Evolutionary conservation across 495 filamentous ascomycete genomes (phyloP).

Genomic region (Xylaria palmicola): DNA sequence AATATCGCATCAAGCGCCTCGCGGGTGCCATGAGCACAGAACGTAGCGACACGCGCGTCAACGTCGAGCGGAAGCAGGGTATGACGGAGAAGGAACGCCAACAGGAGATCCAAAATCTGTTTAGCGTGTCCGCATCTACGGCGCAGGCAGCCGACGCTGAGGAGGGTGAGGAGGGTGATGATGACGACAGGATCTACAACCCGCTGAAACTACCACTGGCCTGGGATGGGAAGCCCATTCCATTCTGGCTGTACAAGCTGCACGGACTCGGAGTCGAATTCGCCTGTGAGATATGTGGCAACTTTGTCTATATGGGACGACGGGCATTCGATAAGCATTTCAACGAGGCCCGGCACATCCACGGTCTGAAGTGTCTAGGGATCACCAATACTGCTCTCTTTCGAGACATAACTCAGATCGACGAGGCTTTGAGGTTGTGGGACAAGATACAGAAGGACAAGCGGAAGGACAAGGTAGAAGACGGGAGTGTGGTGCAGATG

Average conservation of each 20-base stretch:
- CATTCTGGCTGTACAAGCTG: constrained; percentile 97
- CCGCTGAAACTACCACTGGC: constrained; percentile 91
- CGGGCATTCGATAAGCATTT: constrained; percentile 98
- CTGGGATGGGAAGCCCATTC: constrained; percentile 98
- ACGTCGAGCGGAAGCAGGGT: constrained; percentile 90
- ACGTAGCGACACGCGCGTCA: constrained; percentile 80
- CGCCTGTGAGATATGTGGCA: constrained; percentile 93
- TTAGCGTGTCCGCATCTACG: constrained; percentile 50
- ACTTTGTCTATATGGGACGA: constrained; percentile 95
- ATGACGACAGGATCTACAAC: constrained; percentile 92
- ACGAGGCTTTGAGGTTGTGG: constrained; percentile 84
- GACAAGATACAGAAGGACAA: constrained; percentile 88
- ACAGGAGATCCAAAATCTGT: constrained; percentile 85
- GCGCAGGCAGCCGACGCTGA: constrained; percentile 50
- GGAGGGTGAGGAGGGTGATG: constrained; percentile 58
- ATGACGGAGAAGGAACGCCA: constrained; percentile 95
- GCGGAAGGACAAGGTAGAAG: constrained; percentile 69
- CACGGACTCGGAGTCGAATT: constrained; percentile 96
- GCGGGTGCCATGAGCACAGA: constrained; percentile 73
- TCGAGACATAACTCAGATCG: constrained; percentile 88
- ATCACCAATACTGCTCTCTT: constrained; percentile 92
- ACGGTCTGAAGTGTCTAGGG: constrained; percentile 88
- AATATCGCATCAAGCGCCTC: constrained; percentile 77
- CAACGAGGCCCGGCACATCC: constrained; percentile 86
- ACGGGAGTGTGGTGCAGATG: constrained; percentile 92